These are phyloP conservation scores for Fusarium subglutinans DNA, from an alignment of 2,329 filamentous ascomycete species.

Conservation along the genomic window DNA sequence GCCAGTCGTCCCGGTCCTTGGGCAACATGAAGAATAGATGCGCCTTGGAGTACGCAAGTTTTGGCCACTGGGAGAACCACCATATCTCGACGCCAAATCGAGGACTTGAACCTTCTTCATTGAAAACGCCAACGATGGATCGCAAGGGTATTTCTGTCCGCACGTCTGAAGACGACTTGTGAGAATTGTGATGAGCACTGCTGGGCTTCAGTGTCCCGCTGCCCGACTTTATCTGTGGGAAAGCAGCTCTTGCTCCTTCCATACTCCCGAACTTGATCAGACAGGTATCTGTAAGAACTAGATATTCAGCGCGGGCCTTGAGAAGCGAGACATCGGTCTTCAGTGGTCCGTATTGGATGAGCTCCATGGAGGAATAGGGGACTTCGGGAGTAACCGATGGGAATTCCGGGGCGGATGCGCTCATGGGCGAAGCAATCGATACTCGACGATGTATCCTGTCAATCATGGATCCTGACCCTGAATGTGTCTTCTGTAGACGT, in stretches of 20 bases:
- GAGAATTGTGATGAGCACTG: conserved; percentile 36
- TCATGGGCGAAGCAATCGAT: conserved; percentile 49
- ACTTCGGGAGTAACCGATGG: conserved; percentile 44
- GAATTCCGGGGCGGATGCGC: conserved; percentile 44
- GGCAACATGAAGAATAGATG: conserved; percentile 61
- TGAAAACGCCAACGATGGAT: conserved; percentile 62
- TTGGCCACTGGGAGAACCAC: conserved; percentile 60
- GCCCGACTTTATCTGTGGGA: conserved; percentile 54
- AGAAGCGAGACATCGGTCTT: conserved; percentile 60
- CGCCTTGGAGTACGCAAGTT: conserved; percentile 57
- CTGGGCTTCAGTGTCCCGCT: conserved; percentile 35
- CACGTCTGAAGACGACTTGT: conserved; percentile 49
- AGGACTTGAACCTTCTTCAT: conserved; percentile 59
- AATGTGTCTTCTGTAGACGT: conserved; percentile 51
- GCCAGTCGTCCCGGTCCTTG: conserved; percentile 60
- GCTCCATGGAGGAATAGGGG: conserved; percentile 50
- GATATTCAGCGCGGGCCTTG: conserved; percentile 59
- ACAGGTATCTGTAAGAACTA: conserved; percentile 62
- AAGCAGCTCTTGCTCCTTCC: conserved; percentile 58
- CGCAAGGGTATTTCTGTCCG: conserved; percentile 60
- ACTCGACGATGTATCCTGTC: conserved; percentile 53
- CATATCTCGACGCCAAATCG: conserved; percentile 65
- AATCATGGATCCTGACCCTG: conserved; percentile 53
- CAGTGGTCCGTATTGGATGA: conserved; percentile 57
- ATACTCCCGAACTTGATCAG: conserved; percentile 61